Percentiles rank a stretch among this genome's conserved stretches.
These are phyloP conservation scores for Dorcoceras hygrometricum DNA, from an alignment of 257 asterid species.

Conservation along the genomic window DNA sequence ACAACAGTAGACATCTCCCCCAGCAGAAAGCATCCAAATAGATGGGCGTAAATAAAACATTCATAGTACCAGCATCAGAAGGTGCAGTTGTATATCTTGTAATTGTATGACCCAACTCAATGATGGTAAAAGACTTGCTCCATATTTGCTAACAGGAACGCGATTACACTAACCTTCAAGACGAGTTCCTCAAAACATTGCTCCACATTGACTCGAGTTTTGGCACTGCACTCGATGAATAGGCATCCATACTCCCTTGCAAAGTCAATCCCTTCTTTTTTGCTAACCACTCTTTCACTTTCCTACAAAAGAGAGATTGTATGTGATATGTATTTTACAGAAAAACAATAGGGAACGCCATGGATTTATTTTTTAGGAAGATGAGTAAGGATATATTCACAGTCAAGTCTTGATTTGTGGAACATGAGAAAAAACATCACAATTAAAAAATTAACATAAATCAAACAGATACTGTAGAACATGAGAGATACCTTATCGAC, in stretches of 20 bases:
- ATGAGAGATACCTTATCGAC: slow-evolving; percentile 67
- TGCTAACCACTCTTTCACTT: slow-evolving; percentile 83
- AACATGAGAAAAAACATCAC: too few relatives aligned
- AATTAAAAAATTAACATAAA: too few relatives aligned
- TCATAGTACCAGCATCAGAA: neutral
- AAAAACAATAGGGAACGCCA: too few relatives aligned
- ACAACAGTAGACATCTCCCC: neutral
- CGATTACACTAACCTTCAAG: slow-evolving; percentile 52
- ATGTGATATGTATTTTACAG: too few relatives aligned
- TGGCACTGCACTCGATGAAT: slow-evolving; percentile 96
- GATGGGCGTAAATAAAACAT: too few relatives aligned
- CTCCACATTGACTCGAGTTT: slow-evolving; percentile 86
- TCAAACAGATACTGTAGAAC: too few relatives aligned
- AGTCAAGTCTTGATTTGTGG: too few relatives aligned
- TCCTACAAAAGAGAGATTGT: slow-evolving; percentile 41
- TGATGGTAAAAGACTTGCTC: neutral
- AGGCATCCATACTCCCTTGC: slow-evolving; percentile 90
- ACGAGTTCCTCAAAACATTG: slow-evolving; percentile 96
- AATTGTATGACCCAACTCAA: neutral
- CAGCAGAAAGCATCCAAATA: neutral
- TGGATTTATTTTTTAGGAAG: too few relatives aligned
- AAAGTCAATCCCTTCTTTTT: slow-evolving; percentile 78
- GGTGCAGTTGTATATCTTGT: neutral
- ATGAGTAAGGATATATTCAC: too few relatives aligned
- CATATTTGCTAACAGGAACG: neutral